phyloP scores from a whole-genome alignment of 2,329 filamentous ascomycete genomes.

The Calonectria henricotiae region DNA sequence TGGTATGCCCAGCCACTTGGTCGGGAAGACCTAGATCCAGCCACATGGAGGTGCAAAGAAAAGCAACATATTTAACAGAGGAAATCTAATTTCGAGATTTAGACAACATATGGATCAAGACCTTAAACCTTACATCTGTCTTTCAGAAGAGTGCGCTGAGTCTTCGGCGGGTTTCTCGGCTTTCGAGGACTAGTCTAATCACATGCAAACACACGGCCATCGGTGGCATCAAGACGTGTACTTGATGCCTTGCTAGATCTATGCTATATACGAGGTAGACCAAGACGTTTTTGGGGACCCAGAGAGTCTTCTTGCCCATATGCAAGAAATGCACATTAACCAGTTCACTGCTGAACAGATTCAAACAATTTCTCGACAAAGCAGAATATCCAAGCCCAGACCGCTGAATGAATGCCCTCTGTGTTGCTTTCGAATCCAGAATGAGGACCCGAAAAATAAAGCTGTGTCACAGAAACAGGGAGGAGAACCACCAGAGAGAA shows the following conservation, averaged over 20 bases:
- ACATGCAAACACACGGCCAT: background rate
- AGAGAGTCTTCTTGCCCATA: background rate
- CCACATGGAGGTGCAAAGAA: background rate
- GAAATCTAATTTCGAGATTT: background rate
- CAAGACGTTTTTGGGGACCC: background rate
- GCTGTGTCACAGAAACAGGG: background rate
- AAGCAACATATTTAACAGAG: no score
- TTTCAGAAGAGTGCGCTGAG: background rate
- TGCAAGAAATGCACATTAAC: background rate
- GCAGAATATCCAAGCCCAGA: background rate
- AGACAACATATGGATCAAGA: background rate
- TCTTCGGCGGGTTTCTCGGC: background rate
- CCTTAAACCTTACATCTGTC: background rate
- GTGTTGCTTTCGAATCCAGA: background rate
- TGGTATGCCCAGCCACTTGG: background rate
- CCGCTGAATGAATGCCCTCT: background rate
- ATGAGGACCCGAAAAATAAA: background rate
- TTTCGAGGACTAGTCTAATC: background rate
- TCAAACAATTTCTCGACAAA: background rate
- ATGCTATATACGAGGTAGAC: background rate
- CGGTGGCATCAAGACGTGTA: background rate
- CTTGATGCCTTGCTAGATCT: slow-evolving; percentile 16
- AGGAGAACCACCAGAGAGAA: background rate
- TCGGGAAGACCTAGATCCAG: background rate
- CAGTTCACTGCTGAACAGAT: slow-evolving; percentile 6